phyloP scores from a whole-genome alignment of 2,329 filamentous ascomycete genomes.

The Amauroascus verrucosus region DNA sequence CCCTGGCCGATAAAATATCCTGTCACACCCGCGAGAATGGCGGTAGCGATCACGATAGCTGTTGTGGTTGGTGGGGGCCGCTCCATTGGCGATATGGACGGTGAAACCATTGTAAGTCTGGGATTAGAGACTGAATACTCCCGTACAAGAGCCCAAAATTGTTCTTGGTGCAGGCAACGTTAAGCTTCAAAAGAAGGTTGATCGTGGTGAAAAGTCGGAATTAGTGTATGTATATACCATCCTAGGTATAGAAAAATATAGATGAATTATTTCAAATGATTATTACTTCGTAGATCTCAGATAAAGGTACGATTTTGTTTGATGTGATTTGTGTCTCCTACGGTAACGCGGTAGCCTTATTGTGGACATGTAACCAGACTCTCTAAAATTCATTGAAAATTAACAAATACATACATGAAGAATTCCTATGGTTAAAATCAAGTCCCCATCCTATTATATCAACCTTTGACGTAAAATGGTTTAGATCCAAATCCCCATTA shows the following conservation, averaged over 20 bases:
- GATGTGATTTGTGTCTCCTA: too few relatives aligned
- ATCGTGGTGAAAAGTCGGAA: not conserved
- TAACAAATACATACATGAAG: conserved; percentile 9
- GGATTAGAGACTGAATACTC: not conserved
- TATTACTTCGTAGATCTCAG: too few relatives aligned
- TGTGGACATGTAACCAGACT: not conserved
- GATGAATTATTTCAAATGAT: too few relatives aligned
- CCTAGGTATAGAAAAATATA: too few relatives aligned
- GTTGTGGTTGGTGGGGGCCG: conserved; percentile 43
- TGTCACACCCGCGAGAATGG: conserved; percentile 60
- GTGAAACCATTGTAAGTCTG: conserved; percentile 10
- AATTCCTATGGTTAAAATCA: conserved; percentile 6
- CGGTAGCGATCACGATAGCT: conserved; percentile 60
- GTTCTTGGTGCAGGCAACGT: not conserved
- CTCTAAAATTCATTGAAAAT: conserved; percentile 3
- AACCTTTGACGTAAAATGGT: not conserved
- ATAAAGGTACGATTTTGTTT: not conserved
- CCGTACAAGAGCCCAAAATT: too few relatives aligned
- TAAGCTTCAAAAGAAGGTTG: conserved; percentile 6
- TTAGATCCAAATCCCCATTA: conserved; percentile 6
- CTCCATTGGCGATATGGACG: conserved; percentile 20
- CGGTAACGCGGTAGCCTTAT: too few relatives aligned
- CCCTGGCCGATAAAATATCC: conserved; percentile 64
- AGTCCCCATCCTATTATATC: not conserved
- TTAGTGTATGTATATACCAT: not conserved